phyloP scores from a whole-genome alignment of 2,329 filamentous ascomycete genomes.

The Escovopsis sp. region DNA sequence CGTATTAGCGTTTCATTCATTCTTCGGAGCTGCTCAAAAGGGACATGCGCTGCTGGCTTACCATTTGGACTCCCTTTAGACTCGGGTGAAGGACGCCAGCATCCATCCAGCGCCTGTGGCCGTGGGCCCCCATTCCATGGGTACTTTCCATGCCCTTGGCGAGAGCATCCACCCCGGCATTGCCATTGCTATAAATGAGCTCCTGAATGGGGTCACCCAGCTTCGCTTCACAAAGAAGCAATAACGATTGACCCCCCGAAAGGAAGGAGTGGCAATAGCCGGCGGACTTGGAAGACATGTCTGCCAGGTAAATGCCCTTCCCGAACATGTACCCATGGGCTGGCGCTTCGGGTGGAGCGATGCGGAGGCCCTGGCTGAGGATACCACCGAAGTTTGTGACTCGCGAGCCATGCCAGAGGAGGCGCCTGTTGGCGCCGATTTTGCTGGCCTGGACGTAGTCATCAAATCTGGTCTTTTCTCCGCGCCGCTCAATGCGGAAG shows the following conservation, averaged over 20 bases:
- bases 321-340: constrained; percentile 76
- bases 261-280: constrained; percentile 52
- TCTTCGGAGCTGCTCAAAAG: background rate
- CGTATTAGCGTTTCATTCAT: constrained; percentile 1
- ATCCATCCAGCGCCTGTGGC: constrained; percentile 62
- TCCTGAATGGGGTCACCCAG: constrained; percentile 62
- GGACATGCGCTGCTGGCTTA: constrained; percentile 22
- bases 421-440: constrained; percentile 49
- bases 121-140: constrained; percentile 50
- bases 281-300: constrained; percentile 72
- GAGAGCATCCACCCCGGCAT: constrained; percentile 49
- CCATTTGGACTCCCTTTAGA: constrained; percentile 56
- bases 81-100: constrained; percentile 48
- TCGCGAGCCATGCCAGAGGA: constrained; percentile 80
- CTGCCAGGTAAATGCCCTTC: constrained; percentile 78
- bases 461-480: constrained; percentile 56
- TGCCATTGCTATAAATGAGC: constrained; percentile 41
- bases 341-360: constrained; percentile 73
- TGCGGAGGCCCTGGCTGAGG: constrained; percentile 74
- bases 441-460: constrained; percentile 37
- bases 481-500: constrained; percentile 66
- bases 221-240: constrained; percentile 68
- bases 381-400: constrained; percentile 80
- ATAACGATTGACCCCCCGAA: constrained; percentile 55
- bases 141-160: constrained; percentile 48